These are phyloP conservation scores for Exophiala calicioides DNA, from an alignment of 2,329 filamentous ascomycete genomes.

Conservation along the genomic window DNA sequence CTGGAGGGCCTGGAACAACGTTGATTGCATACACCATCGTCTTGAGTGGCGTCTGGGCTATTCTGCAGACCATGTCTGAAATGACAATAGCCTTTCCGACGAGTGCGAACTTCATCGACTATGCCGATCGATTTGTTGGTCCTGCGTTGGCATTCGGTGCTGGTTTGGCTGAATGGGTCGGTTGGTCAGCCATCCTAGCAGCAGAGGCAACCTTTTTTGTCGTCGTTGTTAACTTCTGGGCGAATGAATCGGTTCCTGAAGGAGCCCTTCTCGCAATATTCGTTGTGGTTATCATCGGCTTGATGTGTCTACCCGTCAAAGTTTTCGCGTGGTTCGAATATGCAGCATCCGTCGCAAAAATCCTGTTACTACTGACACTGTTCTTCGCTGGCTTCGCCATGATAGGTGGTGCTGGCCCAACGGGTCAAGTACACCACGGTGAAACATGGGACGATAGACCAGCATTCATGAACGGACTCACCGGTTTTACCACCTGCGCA, in stretches of 20 bases:
- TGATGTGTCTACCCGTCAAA: not conserved
- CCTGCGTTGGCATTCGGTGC: constrained; percentile 42
- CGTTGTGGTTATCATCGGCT: not conserved
- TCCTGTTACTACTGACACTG: not conserved
- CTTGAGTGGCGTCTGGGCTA: constrained; percentile 36
- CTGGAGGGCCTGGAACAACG: constrained; percentile 35
- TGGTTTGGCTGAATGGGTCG: constrained; percentile 32
- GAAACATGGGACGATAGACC: not conserved
- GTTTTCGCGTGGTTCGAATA: not conserved
- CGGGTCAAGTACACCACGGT: not conserved
- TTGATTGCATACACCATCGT: constrained; percentile 37
- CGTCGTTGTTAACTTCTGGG: constrained; percentile 32
- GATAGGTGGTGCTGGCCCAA: not conserved
- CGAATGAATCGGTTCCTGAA: constrained; percentile 18
- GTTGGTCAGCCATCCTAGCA: constrained; percentile 33
- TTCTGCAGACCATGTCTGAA: constrained; percentile 35
- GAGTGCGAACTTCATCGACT: constrained; percentile 42
- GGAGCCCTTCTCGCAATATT: not conserved
- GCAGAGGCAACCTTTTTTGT: constrained; percentile 32
- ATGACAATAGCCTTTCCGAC: constrained; percentile 43
- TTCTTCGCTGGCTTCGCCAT: not conserved
- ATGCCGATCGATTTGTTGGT: constrained; percentile 42
- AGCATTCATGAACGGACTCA: not conserved
- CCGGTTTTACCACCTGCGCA: constrained; percentile 22
- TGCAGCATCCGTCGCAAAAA: not conserved